Evolutionary conservation across 805 yeast species (phyloP), one percentile per base, ranked within the genome.

Genomic region (Pichia californica): DNA sequence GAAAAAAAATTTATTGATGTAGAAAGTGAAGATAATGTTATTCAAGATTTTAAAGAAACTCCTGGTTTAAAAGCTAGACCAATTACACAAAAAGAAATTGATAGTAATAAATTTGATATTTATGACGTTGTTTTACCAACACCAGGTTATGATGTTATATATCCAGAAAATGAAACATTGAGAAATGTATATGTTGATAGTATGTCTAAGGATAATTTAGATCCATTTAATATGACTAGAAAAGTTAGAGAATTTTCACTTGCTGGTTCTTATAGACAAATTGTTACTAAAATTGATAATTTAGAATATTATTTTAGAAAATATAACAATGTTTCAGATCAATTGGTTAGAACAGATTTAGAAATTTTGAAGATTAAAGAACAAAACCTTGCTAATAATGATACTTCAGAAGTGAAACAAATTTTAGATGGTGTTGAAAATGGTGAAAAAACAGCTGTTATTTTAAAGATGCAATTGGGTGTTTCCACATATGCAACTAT

Each of bases 401-500:
- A 47, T 18, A 46, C 46, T 9, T 51, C 44, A 29, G 45, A 40
- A 16, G 27, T 46, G 7, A 47, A 49, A n/a, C 59, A 61, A 45
- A 56, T 66, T 16, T 50, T 67, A 19, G 57, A 52, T 3, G 64
- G 66, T 7, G 43, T 52, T 13, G 53, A 57, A 7, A 64, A 58
- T 13, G 84, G 78, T 7, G 57, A 61, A 2, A 77, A 74, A 45
- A 67, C 71, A 0, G 97, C 96, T 0, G 77, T 89, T 13, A 71
- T 93, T 5, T 61, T 94, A 46, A 80, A 75, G 52, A 71, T 93
- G 72, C 83, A 79, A 56, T 69, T 93, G 46, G 91, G 88, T 5
- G 80, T 85, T 3, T 83, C 96, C 29, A 81, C 94, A 7, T 93
- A 93, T 62, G 99, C 99, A 2, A 93, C 99, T 0, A 94, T 93